These are phyloP conservation scores for Sarcodon aspratus DNA, from an alignment of 768 basidiomycete species.

Conservation along the genomic window DNA sequence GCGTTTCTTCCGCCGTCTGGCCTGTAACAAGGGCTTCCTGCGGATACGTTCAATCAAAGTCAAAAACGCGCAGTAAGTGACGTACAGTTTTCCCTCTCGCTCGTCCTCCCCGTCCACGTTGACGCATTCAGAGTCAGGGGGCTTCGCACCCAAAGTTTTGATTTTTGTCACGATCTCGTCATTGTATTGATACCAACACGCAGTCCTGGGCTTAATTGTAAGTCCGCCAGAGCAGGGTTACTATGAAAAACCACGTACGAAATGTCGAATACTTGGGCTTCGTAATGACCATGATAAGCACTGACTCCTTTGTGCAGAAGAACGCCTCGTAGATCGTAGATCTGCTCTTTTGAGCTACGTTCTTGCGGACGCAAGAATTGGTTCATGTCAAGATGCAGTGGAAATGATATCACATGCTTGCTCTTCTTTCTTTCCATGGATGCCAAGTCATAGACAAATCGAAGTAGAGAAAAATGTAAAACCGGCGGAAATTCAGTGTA, in stretches of 20 bases:
- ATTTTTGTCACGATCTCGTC: constrained; percentile 75
- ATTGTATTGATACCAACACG: constrained; percentile 86
- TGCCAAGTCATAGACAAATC: constrained; percentile 81
- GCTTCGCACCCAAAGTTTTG: constrained; percentile 38
- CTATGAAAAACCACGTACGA: constrained; percentile 32
- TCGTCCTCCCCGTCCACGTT: constrained; percentile 16
- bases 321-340: constrained; percentile 82
- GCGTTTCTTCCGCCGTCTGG: neutral
- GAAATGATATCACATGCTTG: constrained; percentile 74
- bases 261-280: constrained; percentile 71
- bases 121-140: constrained; percentile 16
- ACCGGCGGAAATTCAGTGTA: constrained; percentile 71
- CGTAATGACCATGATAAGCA: constrained; percentile 87
- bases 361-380: constrained; percentile 34
- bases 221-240: neutral
- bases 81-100: constrained; percentile 16
- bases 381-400: constrained; percentile 60
- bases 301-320: constrained; percentile 86
- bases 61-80: neutral
- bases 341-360: constrained; percentile 12
- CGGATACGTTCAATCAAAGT: neutral
- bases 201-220: constrained; percentile 27
- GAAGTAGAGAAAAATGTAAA: constrained; percentile 82
- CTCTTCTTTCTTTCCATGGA: constrained; percentile 82
- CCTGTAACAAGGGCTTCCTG: constrained; percentile 1